A percentile compares a stretch with the other conserved stretches of the same genome.
Conservation (phyloP, 2,329 filamentous ascomycete species). For the Alternaria sp. region DNA sequence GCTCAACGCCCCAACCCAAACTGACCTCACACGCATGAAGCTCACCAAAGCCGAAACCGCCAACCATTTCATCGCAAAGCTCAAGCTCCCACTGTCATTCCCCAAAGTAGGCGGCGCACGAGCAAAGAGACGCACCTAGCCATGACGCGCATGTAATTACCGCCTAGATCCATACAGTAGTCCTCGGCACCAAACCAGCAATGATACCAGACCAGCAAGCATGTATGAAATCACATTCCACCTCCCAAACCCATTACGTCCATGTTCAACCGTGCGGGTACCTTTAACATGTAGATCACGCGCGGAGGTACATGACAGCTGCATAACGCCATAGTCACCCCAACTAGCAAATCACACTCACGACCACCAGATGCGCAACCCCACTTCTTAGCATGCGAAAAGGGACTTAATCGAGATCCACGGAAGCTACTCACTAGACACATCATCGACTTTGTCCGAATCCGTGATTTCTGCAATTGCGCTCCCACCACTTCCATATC, state of each 20-base stretch:
- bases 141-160: not conserved
- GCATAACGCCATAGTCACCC: not conserved
- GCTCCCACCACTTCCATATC: slow-evolving; percentile 11
- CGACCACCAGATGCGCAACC: not conserved
- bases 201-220: slow-evolving; percentile 1
- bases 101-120: slow-evolving; percentile 62
- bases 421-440: slow-evolving; percentile 10
- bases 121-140: slow-evolving; percentile 17
- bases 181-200: not conserved
- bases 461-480: not conserved
- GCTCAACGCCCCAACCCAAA: slow-evolving; percentile 57
- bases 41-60: slow-evolving; percentile 66
- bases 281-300: not conserved
- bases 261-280: not conserved
- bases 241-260: not conserved
- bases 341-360: not conserved
- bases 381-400: not conserved
- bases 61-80: slow-evolving; percentile 69
- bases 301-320: slow-evolving; percentile 2
- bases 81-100: slow-evolving; percentile 82
- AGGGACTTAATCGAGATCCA: not conserved
- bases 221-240: not conserved
- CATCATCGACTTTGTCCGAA: slow-evolving; percentile 15
- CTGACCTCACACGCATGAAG: slow-evolving; percentile 58
- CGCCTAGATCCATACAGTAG: slow-evolving; percentile 1